These are phyloP conservation scores for Salix arbutifolia DNA, from an alignment of 345 rosid species.

Conservation along the genomic window DNA sequence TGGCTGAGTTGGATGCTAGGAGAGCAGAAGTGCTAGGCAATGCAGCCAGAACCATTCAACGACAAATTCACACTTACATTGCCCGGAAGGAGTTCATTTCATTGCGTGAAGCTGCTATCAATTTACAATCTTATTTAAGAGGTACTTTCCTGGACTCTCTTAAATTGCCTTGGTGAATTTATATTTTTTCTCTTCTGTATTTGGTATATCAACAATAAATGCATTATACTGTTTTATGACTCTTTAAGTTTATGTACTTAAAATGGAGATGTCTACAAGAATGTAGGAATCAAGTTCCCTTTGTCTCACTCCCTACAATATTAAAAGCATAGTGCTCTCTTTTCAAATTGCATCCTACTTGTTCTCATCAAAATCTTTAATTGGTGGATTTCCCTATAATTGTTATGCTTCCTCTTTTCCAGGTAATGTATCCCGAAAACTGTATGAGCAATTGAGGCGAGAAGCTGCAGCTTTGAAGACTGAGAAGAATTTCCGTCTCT, in stretches of 20 bases:
- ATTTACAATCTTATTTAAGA: constrained; percentile 70
- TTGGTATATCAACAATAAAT: background rate
- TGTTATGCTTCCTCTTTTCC: background rate
- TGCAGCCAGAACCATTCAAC: constrained; percentile 90
- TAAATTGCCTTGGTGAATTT: background rate
- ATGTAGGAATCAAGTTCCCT: background rate
- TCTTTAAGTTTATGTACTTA: background rate
- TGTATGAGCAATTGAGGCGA: constrained; percentile 66
- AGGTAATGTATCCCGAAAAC: constrained; percentile 50
- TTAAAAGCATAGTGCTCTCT: background rate
- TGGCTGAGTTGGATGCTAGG: constrained; percentile 95
- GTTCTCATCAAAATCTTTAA: background rate
- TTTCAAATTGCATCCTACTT: background rate
- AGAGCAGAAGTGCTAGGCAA: constrained; percentile 92
- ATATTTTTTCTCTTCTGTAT: background rate
- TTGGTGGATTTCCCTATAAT: background rate
- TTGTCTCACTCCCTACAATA: background rate
- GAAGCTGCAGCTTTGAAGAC: constrained; percentile 82
- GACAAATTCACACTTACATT: constrained; percentile 68
- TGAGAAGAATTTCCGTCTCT: constrained; percentile 65
- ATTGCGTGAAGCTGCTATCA: constrained; percentile 66
- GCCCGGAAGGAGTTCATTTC: constrained; percentile 71
- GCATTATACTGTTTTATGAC: background rate
- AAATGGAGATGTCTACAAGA: no score
- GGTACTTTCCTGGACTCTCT: constrained; percentile 41